A percentile compares a stretch with the other conserved stretches of the same genome.
These are phyloP conservation scores for Boechera divaricarpa DNA, from an alignment of 345 rosid species.

Conservation along the genomic window DNA sequence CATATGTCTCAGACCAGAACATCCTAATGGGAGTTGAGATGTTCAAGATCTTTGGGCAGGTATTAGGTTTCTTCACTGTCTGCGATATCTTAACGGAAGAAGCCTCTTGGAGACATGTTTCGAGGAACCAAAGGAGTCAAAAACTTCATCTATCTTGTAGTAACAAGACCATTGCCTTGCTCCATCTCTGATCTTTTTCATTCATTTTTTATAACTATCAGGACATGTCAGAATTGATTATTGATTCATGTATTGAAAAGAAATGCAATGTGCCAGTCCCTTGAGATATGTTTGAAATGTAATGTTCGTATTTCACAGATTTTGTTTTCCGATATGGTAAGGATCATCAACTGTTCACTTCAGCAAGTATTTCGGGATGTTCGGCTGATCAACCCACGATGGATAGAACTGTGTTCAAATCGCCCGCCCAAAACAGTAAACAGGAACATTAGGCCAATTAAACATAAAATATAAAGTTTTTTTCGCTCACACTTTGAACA, in stretches of 20 bases:
- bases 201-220: slow-evolving; percentile 15
- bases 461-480: too few species aligned
- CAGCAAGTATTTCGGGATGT: too few species aligned
- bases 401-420: too few species aligned
- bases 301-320: background rate
- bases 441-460: too few species aligned
- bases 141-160: slow-evolving; percentile 81
- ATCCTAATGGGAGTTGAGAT: slow-evolving; percentile 85
- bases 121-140: slow-evolving; percentile 76
- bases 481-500: too few species aligned
- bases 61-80: slow-evolving; percentile 77
- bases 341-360: too few species aligned
- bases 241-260: slow-evolving; percentile 7
- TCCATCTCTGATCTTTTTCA: slow-evolving; percentile 54
- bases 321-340: too few species aligned
- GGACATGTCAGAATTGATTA: slow-evolving; percentile 6
- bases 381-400: too few species aligned
- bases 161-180: slow-evolving; percentile 78
- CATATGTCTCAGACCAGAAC: slow-evolving; percentile 76
- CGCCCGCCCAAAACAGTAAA: too few species aligned
- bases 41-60: slow-evolving; percentile 98
- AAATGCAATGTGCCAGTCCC: background rate
- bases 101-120: slow-evolving; percentile 75
- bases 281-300: background rate
- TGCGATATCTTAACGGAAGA: slow-evolving; percentile 56